Evolutionary conservation across 164 flowering plant genomes (phyloP).

Genomic region (Pachysandra terminalis): DNA sequence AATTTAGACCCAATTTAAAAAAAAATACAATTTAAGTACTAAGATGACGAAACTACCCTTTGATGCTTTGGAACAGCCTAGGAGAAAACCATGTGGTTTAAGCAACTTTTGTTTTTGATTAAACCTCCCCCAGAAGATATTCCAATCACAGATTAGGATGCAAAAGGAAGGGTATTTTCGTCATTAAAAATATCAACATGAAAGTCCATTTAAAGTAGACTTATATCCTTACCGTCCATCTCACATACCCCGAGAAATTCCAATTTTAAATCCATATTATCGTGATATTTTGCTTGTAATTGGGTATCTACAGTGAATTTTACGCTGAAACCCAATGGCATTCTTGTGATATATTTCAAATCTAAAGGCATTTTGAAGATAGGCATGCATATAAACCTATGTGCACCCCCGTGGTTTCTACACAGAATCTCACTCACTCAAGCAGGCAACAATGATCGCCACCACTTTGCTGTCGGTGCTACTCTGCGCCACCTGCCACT

Average conservation of each 20-base stretch:
- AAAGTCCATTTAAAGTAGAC: neutral
- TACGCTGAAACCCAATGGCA: too few species aligned
- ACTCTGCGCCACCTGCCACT: slow-evolving; percentile 29
- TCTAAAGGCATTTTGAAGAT: neutral
- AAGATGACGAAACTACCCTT: neutral
- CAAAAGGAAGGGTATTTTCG: neutral
- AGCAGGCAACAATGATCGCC: slow-evolving; percentile 15
- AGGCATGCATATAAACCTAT: slow-evolving; percentile 18
- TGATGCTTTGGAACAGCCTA: neutral
- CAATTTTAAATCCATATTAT: neutral
- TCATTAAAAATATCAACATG: neutral
- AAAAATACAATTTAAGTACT: too few species aligned
- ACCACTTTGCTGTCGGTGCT: slow-evolving; percentile 26
- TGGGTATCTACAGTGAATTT: too few species aligned
- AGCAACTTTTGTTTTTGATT: neutral
- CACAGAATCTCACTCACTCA: neutral
- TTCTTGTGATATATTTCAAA: slow-evolving; percentile 6
- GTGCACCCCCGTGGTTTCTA: slow-evolving; percentile 6
- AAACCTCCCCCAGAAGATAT: neutral
- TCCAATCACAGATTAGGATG: neutral
- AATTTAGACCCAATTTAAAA: too few species aligned
- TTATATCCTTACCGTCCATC: neutral
- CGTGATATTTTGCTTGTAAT: neutral
- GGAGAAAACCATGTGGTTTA: slow-evolving; percentile 18
- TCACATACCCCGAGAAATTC: slow-evolving; percentile 6